These are phyloP conservation scores for Curvularia sp. DNA, from an alignment of 2,329 filamentous ascomycete genomes.

Conservation along the genomic window DNA sequence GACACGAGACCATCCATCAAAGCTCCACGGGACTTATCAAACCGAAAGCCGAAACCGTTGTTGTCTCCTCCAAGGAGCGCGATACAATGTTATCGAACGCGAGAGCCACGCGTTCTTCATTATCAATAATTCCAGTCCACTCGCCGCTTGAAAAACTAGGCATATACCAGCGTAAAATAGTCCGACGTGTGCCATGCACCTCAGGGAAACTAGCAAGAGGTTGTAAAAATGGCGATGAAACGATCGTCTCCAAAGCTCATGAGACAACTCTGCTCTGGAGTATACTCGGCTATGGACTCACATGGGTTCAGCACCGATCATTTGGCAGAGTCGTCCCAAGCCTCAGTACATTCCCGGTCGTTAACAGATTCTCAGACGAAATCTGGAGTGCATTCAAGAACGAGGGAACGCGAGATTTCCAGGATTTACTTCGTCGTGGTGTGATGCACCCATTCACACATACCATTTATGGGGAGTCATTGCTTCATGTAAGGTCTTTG, in stretches of 20 bases:
- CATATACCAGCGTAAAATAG: background rate
- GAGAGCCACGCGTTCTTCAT: background rate
- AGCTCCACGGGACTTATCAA: background rate
- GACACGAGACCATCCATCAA: background rate
- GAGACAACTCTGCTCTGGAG: conserved; percentile 3
- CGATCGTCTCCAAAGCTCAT: background rate
- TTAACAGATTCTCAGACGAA: background rate
- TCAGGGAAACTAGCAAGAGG: background rate
- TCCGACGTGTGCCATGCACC: background rate
- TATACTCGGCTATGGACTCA: background rate
- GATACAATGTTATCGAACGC: background rate
- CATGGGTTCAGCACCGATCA: background rate
- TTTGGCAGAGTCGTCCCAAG: background rate
- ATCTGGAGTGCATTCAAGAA: accelerated
- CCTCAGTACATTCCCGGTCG: background rate
- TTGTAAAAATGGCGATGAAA: background rate
- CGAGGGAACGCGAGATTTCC: background rate
- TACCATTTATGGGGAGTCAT: background rate
- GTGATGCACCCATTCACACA: background rate
- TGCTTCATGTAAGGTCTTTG: background rate
- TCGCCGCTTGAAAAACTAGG: background rate
- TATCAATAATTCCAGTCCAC: background rate
- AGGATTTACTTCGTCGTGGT: background rate
- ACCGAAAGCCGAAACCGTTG: background rate
- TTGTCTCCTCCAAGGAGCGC: background rate